Evolutionary conservation across 192 early-diverging fungal species (phyloP).

Genomic region (Linnemannia hyalina): DNA sequence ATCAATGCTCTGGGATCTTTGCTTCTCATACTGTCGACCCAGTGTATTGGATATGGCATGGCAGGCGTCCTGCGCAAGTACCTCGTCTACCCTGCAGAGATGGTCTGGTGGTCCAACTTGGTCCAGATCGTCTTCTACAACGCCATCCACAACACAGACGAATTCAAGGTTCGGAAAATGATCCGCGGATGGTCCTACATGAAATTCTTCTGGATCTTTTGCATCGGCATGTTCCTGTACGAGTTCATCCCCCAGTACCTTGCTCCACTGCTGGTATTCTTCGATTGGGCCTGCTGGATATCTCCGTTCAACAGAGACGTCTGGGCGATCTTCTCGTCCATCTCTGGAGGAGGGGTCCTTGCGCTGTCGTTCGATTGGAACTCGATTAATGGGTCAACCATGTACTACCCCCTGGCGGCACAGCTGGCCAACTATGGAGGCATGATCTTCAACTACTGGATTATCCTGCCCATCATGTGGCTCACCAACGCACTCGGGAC

Average conservation of each 20-base stretch:
- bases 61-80: slow-evolving; percentile 79
- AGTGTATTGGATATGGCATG: slow-evolving; percentile 65
- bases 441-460: slow-evolving; percentile 31
- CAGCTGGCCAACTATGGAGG: slow-evolving; percentile 14
- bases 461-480: slow-evolving; percentile 16
- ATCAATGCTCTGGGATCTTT: slow-evolving; percentile 63
- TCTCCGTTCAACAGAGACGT: slow-evolving; percentile 31
- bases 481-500: slow-evolving; percentile 43
- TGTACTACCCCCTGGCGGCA: slow-evolving; percentile 20
- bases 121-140: slow-evolving; percentile 60
- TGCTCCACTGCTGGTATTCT: slow-evolving; percentile 45
- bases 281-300: slow-evolving; percentile 59
- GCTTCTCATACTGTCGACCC: slow-evolving; percentile 71
- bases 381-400: slow-evolving; percentile 19
- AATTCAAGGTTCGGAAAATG: slow-evolving; percentile 1
- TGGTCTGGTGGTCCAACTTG: slow-evolving; percentile 88
- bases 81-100: slow-evolving; percentile 80
- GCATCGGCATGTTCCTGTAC: slow-evolving; percentile 53
- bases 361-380: slow-evolving; percentile 54
- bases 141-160: slow-evolving; percentile 41
- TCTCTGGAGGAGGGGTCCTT: slow-evolving; percentile 43
- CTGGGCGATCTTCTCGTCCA: slow-evolving; percentile 49
- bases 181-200: slow-evolving; percentile 21
- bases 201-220: slow-evolving; percentile 57
- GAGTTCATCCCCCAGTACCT: slow-evolving; percentile 55